Conservation (phyloP, 169 alveolate species). For the Ichthyophthirius multifiliis region DNA sequence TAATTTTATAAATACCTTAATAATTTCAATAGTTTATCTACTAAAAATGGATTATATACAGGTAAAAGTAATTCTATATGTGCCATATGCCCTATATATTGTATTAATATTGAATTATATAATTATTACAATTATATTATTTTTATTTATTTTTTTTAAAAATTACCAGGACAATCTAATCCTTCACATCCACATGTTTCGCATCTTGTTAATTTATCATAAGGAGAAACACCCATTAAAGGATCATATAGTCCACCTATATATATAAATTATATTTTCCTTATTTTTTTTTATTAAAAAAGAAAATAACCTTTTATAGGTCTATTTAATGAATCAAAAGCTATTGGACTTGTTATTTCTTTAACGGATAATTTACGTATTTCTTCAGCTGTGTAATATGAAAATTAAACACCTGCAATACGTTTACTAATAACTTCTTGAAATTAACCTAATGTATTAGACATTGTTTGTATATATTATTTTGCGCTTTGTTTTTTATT, state of each 20-base stretch:
- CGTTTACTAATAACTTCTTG: slow-evolving; percentile 14
- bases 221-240: slow-evolving; percentile 93
- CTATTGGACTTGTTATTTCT: slow-evolving; percentile 69
- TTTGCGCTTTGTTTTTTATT: too few relatives aligned
- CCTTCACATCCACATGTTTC: slow-evolving; percentile 86
- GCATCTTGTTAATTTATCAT: slow-evolving; percentile 88
- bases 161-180: slow-evolving; percentile 86
- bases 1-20: slow-evolving; percentile 67
- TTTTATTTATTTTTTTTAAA: not conserved
- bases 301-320: slow-evolving; percentile 53
- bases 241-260: slow-evolving; percentile 90
- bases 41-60: slow-evolving; percentile 92
- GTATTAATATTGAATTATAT: not conserved
- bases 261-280: not conserved
- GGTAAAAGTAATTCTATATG: slow-evolving; percentile 92
- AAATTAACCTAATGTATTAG: slow-evolving; percentile 9
- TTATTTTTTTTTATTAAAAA: not conserved
- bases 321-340: slow-evolving; percentile 64
- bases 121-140: not conserved
- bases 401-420: slow-evolving; percentile 46
- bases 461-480: too few relatives aligned
- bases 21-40: slow-evolving; percentile 85
- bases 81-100: slow-evolving; percentile 90
- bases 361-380: slow-evolving; percentile 62
- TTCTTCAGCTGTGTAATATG: slow-evolving; percentile 79